Conservation (phyloP, 805 yeast species). For the Candida schatavii region DNA sequence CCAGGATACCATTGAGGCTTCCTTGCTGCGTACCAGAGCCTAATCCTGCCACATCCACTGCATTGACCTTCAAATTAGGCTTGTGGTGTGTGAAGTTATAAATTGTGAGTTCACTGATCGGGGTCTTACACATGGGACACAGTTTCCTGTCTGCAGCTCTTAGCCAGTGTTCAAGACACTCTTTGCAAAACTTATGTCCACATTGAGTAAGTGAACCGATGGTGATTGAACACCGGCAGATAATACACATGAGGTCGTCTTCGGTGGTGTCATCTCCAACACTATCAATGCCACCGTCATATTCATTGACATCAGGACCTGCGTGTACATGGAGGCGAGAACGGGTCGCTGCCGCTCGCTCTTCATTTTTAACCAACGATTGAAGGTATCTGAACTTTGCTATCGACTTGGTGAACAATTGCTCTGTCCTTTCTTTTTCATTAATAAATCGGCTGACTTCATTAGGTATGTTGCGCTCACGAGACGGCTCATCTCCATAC, state of each 20-base stretch:
- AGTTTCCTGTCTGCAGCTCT: constrained; percentile 36
- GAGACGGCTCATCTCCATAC: background rate
- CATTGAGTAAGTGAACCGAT: constrained; percentile 83
- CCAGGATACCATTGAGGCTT: constrained; percentile 3
- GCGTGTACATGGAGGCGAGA: no score
- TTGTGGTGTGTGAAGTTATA: constrained; percentile 67
- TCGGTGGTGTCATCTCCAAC: constrained; percentile 21
- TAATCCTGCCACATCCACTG: constrained; percentile 25
- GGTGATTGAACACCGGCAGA: constrained; percentile 69
- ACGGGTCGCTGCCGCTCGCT: background rate
- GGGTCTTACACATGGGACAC: constrained; percentile 83
- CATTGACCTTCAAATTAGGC: constrained; percentile 48
- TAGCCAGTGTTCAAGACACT: constrained; percentile 78
- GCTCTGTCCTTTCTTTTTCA: background rate
- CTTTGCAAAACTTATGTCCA: constrained; percentile 88
- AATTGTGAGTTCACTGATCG: constrained; percentile 48
- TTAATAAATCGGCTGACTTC: background rate
- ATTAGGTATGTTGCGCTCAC: background rate
- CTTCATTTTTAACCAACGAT: constrained; percentile 16
- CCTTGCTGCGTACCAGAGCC: background rate
- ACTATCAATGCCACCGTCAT: constrained; percentile 3
- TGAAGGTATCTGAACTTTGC: constrained; percentile 35
- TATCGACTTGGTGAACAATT: constrained; percentile 25
- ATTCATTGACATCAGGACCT: background rate
- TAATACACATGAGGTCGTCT: constrained; percentile 60